phyloP scores from a whole-genome alignment of 495 filamentous ascomycete genomes.

The Opeltia flavorubescens region DNA sequence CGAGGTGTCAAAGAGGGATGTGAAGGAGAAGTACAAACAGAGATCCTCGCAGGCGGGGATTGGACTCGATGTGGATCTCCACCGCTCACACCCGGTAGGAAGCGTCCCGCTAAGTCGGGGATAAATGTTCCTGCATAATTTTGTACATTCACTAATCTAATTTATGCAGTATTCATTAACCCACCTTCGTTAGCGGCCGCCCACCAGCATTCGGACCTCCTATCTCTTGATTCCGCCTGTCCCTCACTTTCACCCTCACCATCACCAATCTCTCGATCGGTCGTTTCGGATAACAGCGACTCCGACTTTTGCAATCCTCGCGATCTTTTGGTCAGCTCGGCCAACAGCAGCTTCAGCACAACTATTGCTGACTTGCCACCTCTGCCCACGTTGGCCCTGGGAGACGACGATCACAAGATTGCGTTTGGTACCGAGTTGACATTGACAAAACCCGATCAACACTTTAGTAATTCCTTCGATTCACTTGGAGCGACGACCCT shows the following conservation, averaged over 20 bases:
- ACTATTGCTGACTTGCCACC: constrained; percentile 52
- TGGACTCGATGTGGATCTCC: constrained; percentile 68
- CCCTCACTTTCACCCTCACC: constrained; percentile 72
- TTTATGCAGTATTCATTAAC: constrained; percentile 62
- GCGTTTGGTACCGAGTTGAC: constrained; percentile 49
- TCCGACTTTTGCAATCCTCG: constrained; percentile 87
- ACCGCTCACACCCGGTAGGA: constrained; percentile 88
- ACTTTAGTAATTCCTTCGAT: constrained; percentile 33
- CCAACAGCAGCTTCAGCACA: constrained; percentile 31
- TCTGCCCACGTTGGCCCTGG: constrained; percentile 51
- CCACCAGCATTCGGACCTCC: constrained; percentile 53
- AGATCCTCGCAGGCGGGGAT: constrained; percentile 62
- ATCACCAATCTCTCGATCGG: constrained; percentile 48
- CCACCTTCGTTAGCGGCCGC: constrained; percentile 47
- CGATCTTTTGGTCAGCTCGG: constrained; percentile 67
- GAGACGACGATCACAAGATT: constrained; percentile 63
- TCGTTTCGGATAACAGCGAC: constrained; percentile 48
- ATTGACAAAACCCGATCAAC: constrained; percentile 36
- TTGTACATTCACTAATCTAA: neutral
- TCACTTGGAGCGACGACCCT: constrained; percentile 27
- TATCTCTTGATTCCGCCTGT: constrained; percentile 52
- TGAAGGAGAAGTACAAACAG: constrained; percentile 57
- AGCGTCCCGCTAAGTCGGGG: constrained; percentile 13
- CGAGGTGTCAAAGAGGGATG: constrained; percentile 74
- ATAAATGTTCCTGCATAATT: constrained; percentile 7